These are phyloP conservation scores for Amaranthus tricolor DNA, from an alignment of 179 eudicot genomes.

Conservation along the genomic window DNA sequence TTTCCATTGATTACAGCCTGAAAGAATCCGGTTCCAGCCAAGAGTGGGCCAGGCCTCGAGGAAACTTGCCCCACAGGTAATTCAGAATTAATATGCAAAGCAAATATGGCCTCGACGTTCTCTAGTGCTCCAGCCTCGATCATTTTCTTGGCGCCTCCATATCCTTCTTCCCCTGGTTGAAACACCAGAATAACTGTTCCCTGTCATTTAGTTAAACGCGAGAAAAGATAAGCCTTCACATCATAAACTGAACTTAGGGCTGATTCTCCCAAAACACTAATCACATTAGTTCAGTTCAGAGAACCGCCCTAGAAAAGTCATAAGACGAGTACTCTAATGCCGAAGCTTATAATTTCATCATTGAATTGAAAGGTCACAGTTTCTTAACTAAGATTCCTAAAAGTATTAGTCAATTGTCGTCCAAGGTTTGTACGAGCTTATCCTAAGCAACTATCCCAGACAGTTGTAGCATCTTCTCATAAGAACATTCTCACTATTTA, in stretches of 20 bases:
- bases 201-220: conserved; percentile 28
- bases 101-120: conserved; percentile 89
- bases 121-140: conserved; percentile 78
- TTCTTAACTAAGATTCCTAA: background rate
- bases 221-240: background rate
- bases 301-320: background rate
- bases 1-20: conserved; percentile 82
- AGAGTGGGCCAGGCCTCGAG: conserved; percentile 67
- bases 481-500: background rate
- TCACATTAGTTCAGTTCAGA: too few relatives aligned
- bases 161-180: conserved; percentile 98
- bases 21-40: conserved; percentile 85
- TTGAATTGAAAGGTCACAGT: too few relatives aligned
- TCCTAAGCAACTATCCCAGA: background rate
- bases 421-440: conserved; percentile 7
- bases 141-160: conserved; percentile 80
- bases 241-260: conserved; percentile 2
- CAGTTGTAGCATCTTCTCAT: background rate
- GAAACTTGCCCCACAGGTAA: conserved; percentile 64
- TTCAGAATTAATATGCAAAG: conserved; percentile 53
- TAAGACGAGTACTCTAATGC: background rate
- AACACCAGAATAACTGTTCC: conserved; percentile 91
- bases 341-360: background rate
- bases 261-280: too few relatives aligned
- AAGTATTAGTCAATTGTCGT: background rate